These are phyloP conservation scores for Fagopyrum esculentum DNA, from an alignment of 148 eudicot species.

Conservation along the genomic window DNA sequence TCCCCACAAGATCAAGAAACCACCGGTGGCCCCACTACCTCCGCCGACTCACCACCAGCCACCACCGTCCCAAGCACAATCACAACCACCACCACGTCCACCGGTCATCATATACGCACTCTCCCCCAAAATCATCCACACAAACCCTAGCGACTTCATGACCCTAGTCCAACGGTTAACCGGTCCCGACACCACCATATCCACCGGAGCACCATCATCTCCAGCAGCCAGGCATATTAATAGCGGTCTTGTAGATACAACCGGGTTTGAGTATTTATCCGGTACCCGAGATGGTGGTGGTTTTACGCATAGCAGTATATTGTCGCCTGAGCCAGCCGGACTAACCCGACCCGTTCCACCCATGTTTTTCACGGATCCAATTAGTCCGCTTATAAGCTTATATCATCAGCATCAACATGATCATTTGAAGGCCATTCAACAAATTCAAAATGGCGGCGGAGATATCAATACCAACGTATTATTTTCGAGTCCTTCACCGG, in stretches of 20 bases:
- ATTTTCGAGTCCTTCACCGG: neutral
- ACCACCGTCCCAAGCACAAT: conserved; percentile 21
- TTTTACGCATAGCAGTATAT: neutral
- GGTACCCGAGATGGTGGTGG: conserved; percentile 4
- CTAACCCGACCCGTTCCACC: conserved; percentile 3
- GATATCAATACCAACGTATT: neutral
- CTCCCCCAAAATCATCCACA: conserved; percentile 84
- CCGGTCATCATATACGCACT: conserved; percentile 84
- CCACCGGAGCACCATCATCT: neutral
- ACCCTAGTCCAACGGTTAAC: conserved; percentile 80
- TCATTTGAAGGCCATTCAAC: neutral
- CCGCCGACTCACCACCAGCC: conserved; percentile 21
- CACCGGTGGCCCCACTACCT: conserved; percentile 46
- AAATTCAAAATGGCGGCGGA: neutral
- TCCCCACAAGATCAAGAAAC: conserved; percentile 68
- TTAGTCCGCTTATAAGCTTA: neutral
- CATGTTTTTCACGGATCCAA: neutral
- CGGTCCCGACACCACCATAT: conserved; percentile 32
- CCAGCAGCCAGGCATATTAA: neutral
- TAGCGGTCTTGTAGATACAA: neutral
- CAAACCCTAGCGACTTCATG: conserved; percentile 80
- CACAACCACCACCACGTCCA: conserved; percentile 34
- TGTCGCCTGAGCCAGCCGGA: conserved; percentile 4
- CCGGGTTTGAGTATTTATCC: neutral
- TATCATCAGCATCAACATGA: conserved; percentile 7